A percentile compares a stretch with the other conserved stretches of the same genome.
Evolutionary conservation across 1,284 basidiomycete species (phyloP).

Genomic region (Pulveroboletus sp.): DNA sequence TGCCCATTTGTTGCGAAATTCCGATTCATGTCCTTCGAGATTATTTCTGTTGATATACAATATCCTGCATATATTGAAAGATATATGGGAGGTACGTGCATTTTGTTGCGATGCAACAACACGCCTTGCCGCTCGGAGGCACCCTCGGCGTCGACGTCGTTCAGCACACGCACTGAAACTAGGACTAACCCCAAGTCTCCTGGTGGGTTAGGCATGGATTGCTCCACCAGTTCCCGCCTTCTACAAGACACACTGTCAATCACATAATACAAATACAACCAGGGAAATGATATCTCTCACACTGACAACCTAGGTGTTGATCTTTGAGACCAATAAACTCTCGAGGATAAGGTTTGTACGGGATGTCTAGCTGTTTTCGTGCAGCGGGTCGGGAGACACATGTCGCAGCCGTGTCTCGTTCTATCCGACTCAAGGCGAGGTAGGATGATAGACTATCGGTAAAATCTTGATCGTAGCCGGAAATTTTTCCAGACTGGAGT

Average conservation of each 20-base stretch:
- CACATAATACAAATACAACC: too few relatives aligned
- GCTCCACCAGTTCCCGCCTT: background rate
- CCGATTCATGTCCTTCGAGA: background rate
- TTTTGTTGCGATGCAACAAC: background rate
- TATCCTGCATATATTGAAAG: background rate
- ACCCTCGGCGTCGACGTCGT: background rate
- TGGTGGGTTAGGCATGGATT: background rate
- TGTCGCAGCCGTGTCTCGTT: background rate
- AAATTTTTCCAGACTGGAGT: conserved; percentile 1
- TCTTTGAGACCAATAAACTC: background rate
- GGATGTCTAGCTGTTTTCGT: background rate
- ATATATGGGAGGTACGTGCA: background rate
- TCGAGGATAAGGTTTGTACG: background rate
- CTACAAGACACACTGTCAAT: background rate
- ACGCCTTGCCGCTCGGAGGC: background rate
- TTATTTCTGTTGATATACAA: background rate
- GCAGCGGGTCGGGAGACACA: background rate
- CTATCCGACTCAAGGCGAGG: background rate
- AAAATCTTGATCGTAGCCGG: background rate
- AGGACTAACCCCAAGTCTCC: background rate
- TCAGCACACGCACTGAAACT: too few relatives aligned
- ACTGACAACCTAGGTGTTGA: background rate
- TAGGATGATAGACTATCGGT: background rate
- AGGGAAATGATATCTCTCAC: background rate
- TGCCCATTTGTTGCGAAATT: background rate